phyloP scores from a whole-genome alignment of 129 eudicot species.

The Gnaphalium uliginosum region DNA sequence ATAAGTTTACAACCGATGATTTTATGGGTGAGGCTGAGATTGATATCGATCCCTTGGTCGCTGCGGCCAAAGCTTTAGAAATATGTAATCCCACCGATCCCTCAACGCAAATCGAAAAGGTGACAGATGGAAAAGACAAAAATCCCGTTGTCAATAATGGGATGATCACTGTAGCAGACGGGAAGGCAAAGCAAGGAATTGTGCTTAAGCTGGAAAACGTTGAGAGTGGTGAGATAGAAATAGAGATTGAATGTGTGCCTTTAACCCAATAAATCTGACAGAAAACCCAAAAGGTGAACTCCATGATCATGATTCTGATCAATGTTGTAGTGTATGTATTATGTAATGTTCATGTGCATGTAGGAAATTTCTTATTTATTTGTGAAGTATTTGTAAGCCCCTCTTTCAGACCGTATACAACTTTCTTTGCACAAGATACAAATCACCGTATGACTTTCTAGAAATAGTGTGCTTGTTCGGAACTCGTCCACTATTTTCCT shows the following conservation, averaged over 20 bases:
- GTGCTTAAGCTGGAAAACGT: conserved; percentile 66
- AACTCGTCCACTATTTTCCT: not conserved
- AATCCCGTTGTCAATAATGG: conserved; percentile 51
- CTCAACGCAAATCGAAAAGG: conserved; percentile 45
- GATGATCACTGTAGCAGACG: conserved; percentile 47
- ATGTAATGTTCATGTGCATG: conserved; percentile 23
- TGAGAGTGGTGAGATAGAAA: conserved; percentile 69
- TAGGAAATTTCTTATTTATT: not conserved
- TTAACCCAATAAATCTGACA: conserved; percentile 58
- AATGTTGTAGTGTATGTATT: conserved; percentile 26
- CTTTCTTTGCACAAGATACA: not conserved
- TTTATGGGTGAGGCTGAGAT: conserved; percentile 95
- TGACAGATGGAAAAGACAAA: conserved; percentile 53
- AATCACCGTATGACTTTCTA: not conserved
- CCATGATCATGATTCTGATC: not conserved
- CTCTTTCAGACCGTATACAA: not conserved
- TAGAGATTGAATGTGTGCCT: conserved; percentile 86
- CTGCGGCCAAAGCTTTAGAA: conserved; percentile 74
- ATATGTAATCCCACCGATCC: conserved; percentile 31
- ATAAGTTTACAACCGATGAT: conserved; percentile 82
- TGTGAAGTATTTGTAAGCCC: not conserved
- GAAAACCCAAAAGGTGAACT: not conserved
- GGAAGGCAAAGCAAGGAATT: conserved; percentile 67
- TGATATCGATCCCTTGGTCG: conserved; percentile 74
- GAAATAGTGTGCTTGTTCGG: not conserved